Evolutionary conservation across 176 grass and related monocot genomes (phyloP).

Genomic region (Phyllostachys edulis): DNA sequence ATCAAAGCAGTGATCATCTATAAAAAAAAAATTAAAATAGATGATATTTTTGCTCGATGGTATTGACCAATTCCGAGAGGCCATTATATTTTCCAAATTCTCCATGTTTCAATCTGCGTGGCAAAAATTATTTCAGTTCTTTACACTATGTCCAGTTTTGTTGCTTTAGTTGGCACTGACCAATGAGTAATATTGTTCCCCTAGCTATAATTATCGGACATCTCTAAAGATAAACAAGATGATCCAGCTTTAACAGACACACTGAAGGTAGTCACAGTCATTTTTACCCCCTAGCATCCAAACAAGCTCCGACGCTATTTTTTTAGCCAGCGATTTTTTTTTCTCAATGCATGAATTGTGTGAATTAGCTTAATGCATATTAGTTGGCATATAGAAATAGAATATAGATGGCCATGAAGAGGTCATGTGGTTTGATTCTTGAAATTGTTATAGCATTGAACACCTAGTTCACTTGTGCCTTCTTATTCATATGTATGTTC

Average conservation of each 20-base stretch:
- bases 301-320: neutral
- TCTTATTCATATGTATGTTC: neutral
- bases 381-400: neutral
- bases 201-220: conserved; percentile 79
- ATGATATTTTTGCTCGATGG: neutral
- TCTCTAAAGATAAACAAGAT: conserved; percentile 68
- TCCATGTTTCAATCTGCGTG: neutral
- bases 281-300: too few species aligned
- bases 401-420: neutral
- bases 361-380: conserved; percentile 5
- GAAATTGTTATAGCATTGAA: neutral
- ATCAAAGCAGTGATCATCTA: neutral
- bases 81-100: neutral
- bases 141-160: neutral
- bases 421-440: conserved; percentile 11
- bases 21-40: neutral
- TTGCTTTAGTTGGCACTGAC: conserved; percentile 17
- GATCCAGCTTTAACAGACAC: conserved; percentile 65
- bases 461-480: neutral
- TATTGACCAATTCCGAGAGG: neutral
- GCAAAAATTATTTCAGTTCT: neutral
- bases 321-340: conserved; percentile 14
- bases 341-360: conserved; percentile 22
- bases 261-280: conserved; percentile 56
- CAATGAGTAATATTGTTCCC: conserved; percentile 25